Evolutionary conservation across 306 rosid species (phyloP).

Genomic region (Argentina anserina): DNA sequence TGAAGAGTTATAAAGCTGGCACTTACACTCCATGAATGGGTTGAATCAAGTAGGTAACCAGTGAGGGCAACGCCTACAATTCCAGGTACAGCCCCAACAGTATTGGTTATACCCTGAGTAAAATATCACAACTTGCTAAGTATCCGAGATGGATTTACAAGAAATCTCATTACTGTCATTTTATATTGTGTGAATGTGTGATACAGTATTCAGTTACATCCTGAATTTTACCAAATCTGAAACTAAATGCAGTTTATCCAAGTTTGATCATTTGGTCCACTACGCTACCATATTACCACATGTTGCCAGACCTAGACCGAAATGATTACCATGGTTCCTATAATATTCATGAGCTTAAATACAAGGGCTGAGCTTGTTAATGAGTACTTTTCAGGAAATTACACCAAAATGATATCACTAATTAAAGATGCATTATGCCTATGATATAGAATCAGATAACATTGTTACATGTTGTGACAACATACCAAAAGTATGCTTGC

Average conservation of each 20-base stretch:
- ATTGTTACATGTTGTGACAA: not conserved
- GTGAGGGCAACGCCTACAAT: slow-evolving; percentile 92
- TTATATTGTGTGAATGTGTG: not conserved
- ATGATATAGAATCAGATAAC: not conserved
- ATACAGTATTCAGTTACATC: not conserved
- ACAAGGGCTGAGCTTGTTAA: not conserved
- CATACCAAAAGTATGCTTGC: slow-evolving; percentile 91
- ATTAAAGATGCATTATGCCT: not conserved
- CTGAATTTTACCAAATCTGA: not conserved
- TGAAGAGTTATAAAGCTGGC: not conserved
- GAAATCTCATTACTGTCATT: not conserved
- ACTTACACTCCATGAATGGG: slow-evolving; percentile 99
- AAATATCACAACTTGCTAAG: slow-evolving; percentile 14
- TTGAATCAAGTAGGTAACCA: slow-evolving; percentile 83
- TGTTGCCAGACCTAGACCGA: not conserved
- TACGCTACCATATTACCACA: not conserved
- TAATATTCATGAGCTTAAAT: not conserved
- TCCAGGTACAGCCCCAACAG: slow-evolving; percentile 92
- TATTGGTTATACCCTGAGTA: slow-evolving; percentile 86
- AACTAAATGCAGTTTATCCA: not conserved
- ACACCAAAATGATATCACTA: not conserved
- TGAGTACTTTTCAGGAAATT: not conserved
- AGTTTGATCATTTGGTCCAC: not conserved
- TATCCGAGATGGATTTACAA: slow-evolving; percentile 3
- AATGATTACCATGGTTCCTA: not conserved